Evolutionary conservation across 345 rosid genomes (phyloP).

Genomic region (Geranium brycei): DNA sequence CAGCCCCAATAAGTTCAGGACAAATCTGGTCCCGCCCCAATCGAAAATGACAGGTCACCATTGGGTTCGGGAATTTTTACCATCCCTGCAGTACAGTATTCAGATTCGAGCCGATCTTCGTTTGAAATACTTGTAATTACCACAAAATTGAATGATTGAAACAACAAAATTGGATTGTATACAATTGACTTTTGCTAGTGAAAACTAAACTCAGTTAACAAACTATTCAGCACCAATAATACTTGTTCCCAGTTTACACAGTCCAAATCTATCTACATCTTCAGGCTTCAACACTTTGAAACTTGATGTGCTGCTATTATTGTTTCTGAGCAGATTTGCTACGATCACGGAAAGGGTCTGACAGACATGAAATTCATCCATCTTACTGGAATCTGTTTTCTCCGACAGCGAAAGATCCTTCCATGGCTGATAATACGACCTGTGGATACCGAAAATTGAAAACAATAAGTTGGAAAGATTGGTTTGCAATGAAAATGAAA

Average conservation of each 20-base stretch:
- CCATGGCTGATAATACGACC: constrained; percentile 71
- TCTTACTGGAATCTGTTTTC: constrained; percentile 25
- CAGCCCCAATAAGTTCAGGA: too few relatives aligned
- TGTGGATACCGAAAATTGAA: constrained; percentile 12
- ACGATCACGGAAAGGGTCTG: constrained; percentile 37
- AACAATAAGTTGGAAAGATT: not conserved
- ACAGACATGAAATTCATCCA: constrained; percentile 53
- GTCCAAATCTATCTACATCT: constrained; percentile 26
- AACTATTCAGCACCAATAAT: constrained; percentile 14
- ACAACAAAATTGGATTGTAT: too few relatives aligned
- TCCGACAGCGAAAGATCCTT: constrained; percentile 31
- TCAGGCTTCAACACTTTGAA: constrained; percentile 16
- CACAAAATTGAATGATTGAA: too few relatives aligned
- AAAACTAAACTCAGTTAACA: not conserved
- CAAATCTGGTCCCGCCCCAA: too few relatives aligned
- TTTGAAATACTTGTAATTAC: too few relatives aligned
- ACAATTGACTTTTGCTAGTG: too few relatives aligned
- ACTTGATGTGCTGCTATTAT: constrained; percentile 8
- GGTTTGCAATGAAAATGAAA: not conserved
- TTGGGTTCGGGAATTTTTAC: too few relatives aligned
- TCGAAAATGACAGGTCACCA: too few relatives aligned
- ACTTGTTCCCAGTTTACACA: constrained; percentile 53
- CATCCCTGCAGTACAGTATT: too few relatives aligned
- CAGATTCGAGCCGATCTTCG: too few relatives aligned
- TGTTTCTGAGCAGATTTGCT: constrained; percentile 29